A percentile compares a stretch with the other conserved stretches of the same genome.
phyloP scores from a whole-genome alignment of 2,329 filamentous ascomycete species.

The Tolypocladium tundrense region DNA sequence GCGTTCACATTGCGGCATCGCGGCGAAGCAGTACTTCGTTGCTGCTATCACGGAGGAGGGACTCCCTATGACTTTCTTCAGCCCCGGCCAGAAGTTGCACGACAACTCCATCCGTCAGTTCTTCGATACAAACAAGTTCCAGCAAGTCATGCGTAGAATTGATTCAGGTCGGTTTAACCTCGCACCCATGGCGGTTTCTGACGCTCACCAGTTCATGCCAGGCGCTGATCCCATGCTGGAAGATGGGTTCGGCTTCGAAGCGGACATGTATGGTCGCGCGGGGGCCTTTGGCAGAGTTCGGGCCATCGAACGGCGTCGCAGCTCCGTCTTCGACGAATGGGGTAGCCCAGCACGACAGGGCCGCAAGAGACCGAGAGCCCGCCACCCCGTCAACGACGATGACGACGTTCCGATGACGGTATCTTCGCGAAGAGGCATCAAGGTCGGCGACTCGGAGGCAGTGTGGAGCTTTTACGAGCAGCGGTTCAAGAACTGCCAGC shows the following conservation, averaged over 20 bases:
- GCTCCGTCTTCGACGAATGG: slow-evolving; percentile 21
- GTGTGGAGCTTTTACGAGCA: slow-evolving; percentile 51
- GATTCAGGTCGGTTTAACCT: slow-evolving; percentile 24
- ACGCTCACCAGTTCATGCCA: slow-evolving; percentile 5
- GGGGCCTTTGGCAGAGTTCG: slow-evolving; percentile 15
- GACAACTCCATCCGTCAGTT: slow-evolving; percentile 31
- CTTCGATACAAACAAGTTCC: slow-evolving; percentile 34
- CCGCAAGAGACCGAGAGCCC: slow-evolving; percentile 20
- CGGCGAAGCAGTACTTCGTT: slow-evolving; percentile 41
- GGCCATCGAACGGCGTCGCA: slow-evolving; percentile 19
- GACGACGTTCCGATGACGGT: slow-evolving; percentile 29
- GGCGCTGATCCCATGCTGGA: slow-evolving; percentile 23
- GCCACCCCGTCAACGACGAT: slow-evolving; percentile 28
- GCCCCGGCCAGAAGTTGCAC: slow-evolving; percentile 27
- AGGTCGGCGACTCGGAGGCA: slow-evolving; percentile 41
- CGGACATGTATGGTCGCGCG: slow-evolving; percentile 12
- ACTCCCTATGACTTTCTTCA: slow-evolving; percentile 32
- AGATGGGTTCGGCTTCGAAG: slow-evolving; percentile 18
- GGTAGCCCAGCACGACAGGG: slow-evolving; percentile 17
- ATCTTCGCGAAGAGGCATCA: slow-evolving; percentile 32
- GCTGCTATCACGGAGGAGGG: slow-evolving; percentile 39
- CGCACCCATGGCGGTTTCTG: neutral
- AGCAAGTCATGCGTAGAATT: slow-evolving; percentile 25
- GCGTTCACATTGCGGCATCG: slow-evolving; percentile 40
- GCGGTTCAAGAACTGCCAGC: slow-evolving; percentile 56